A percentile compares a stretch with the other conserved stretches of the same genome.
Evolutionary conservation across 495 filamentous ascomycete species (phyloP).

Genomic region (Penicillium simplicissimum): DNA sequence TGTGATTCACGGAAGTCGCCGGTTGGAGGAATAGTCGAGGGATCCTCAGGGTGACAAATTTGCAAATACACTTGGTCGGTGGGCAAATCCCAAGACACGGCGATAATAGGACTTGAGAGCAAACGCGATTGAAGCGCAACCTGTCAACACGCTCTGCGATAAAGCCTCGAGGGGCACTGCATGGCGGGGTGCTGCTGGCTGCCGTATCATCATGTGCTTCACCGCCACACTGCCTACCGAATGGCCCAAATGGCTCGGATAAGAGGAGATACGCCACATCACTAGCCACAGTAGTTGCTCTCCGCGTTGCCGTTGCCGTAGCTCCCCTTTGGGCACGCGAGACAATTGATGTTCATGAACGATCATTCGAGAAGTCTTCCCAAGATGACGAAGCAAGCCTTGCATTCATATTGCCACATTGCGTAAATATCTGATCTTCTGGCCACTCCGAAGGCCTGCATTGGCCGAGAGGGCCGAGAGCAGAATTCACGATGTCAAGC

Average conservation of each 20-base stretch:
- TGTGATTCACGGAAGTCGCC: constrained; percentile 14
- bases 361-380: not conserved
- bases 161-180: constrained; percentile 41
- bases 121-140: not conserved
- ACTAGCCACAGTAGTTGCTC: constrained; percentile 21
- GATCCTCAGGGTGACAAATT: not conserved
- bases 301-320: constrained; percentile 24
- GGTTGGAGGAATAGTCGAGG: not conserved
- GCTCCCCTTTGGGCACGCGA: constrained; percentile 15
- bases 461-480: constrained; percentile 16
- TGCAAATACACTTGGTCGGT: not conserved
- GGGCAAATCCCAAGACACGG: not conserved
- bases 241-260: not conserved
- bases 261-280: constrained; percentile 1
- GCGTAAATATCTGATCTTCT: constrained; percentile 6
- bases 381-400: not conserved
- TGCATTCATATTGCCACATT: not conserved
- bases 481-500: constrained; percentile 39
- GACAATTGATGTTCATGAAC: not conserved
- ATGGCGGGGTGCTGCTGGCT: constrained; percentile 20
- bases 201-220: constrained; percentile 28
- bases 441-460: constrained; percentile 16
- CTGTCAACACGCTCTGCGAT: constrained; percentile 15
- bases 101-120: not conserved
- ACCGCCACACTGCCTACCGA: constrained; percentile 1